Conservation (phyloP, 805 yeast genomes). For the Sungouiella blattae region DNA sequence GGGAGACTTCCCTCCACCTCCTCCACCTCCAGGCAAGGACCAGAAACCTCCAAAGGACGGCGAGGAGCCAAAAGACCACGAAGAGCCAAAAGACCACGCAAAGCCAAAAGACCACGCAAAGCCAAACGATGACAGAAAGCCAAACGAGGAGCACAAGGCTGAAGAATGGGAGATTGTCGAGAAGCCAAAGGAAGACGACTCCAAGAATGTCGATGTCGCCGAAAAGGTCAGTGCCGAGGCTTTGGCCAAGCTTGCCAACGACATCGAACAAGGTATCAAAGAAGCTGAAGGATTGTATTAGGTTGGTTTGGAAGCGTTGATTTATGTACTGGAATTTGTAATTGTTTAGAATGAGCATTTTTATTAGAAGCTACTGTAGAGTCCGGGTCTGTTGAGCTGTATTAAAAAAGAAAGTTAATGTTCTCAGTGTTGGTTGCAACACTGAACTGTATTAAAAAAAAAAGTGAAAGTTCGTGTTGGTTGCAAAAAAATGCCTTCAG, state of each 20-base stretch:
- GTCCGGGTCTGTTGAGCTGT: too few relatives aligned
- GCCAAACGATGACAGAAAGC: not conserved
- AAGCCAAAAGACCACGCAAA: slow-evolving; percentile 1
- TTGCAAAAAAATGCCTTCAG: slow-evolving; percentile 10
- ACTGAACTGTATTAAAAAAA: too few relatives aligned
- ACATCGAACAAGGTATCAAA: not conserved
- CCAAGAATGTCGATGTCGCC: too few relatives aligned
- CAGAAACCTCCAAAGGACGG: not conserved
- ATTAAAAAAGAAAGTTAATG: too few relatives aligned
- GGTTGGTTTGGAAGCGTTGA: too few relatives aligned
- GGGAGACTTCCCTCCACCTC: not conserved
- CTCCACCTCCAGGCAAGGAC: slow-evolving; percentile 1
- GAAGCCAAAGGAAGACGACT: too few relatives aligned
- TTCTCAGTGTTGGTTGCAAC: too few relatives aligned
- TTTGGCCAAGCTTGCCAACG: not conserved
- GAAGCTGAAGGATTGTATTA: not conserved
- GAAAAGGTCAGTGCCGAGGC: too few relatives aligned
- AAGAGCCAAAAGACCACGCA: slow-evolving; percentile 2
- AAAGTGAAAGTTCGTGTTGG: too few relatives aligned
- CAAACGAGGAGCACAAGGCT: not conserved
- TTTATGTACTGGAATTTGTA: too few relatives aligned
- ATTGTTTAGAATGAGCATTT: too few relatives aligned
- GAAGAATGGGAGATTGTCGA: not conserved
- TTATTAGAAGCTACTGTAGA: too few relatives aligned
- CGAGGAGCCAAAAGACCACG: slow-evolving; percentile 1